Percentiles rank a stretch among this genome's conserved stretches.
Conservation (phyloP, 352 stramenopile genomes). For the Phytophthora europaea region DNA sequence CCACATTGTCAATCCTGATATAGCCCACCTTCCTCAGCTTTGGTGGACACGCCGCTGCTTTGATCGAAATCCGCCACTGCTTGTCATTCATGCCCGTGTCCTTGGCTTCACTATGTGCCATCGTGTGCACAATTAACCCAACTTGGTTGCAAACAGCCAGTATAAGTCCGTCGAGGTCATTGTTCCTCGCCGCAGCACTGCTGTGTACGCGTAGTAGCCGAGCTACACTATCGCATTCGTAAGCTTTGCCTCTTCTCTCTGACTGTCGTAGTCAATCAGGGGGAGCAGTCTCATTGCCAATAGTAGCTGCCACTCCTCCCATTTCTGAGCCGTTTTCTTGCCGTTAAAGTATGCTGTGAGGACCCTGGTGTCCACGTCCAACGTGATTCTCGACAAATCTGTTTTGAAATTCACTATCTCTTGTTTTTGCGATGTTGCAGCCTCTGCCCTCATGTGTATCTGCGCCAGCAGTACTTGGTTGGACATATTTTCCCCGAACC, state of each 20-base stretch:
- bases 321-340: background rate
- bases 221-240: background rate
- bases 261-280: background rate
- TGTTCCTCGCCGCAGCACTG: background rate
- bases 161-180: background rate
- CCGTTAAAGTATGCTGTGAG: conserved; percentile 8
- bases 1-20: background rate
- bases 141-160: background rate
- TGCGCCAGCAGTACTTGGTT: background rate
- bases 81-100: background rate
- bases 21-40: background rate
- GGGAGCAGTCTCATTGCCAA: background rate
- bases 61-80: conserved; percentile 1
- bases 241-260: background rate
- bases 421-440: background rate
- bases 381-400: background rate
- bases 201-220: conserved; percentile 3
- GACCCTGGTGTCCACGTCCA: background rate
- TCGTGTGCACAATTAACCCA: conserved; percentile 1
- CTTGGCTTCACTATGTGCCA: background rate
- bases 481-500: background rate
- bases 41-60: background rate
- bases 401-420: conserved; percentile 4
- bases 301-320: background rate
- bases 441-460: background rate